Conservation (phyloP, 352 stramenopile species). For the Globisporangium nunn region DNA sequence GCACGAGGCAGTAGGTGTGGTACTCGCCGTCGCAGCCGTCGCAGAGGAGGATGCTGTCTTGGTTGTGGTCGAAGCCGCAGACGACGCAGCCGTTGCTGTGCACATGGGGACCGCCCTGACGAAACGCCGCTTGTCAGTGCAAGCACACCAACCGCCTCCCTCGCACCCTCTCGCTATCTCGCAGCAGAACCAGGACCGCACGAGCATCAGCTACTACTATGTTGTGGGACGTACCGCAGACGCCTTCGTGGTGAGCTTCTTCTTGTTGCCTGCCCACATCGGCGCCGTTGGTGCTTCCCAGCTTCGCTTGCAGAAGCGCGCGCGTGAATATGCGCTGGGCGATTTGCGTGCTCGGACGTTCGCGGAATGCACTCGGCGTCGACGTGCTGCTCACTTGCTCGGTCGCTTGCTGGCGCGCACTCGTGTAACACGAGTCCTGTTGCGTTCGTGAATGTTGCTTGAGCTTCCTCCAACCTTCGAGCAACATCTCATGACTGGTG, state of each 20-base stretch:
- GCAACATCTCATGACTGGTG: no score
- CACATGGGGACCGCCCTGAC: slow-evolving; percentile 12
- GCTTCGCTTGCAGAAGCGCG: background rate
- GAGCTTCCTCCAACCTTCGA: no score
- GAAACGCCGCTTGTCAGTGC: background rate
- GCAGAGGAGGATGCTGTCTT: slow-evolving; percentile 75
- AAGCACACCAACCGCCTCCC: no score
- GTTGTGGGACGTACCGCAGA: slow-evolving; percentile 2
- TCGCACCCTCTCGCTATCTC: no score
- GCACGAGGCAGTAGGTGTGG: slow-evolving; percentile 79
- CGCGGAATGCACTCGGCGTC: no score
- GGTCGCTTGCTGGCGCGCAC: no score
- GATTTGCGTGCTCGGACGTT: no score
- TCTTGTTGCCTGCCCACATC: slow-evolving; percentile 14
- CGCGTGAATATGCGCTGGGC: background rate
- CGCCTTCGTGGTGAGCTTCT: slow-evolving; percentile 8
- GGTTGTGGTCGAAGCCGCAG: slow-evolving; percentile 66
- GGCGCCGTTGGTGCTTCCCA: background rate
- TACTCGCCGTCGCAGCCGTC: slow-evolving; percentile 85
- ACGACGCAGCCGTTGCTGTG: slow-evolving; percentile 55
- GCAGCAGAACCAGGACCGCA: no score
- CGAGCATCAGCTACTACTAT: no score
- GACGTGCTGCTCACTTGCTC: no score
- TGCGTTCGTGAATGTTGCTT: no score
- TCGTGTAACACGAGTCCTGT: no score